Conservation (phyloP, 2,329 filamentous ascomycete species). For the Phialophora macrospora region DNA sequence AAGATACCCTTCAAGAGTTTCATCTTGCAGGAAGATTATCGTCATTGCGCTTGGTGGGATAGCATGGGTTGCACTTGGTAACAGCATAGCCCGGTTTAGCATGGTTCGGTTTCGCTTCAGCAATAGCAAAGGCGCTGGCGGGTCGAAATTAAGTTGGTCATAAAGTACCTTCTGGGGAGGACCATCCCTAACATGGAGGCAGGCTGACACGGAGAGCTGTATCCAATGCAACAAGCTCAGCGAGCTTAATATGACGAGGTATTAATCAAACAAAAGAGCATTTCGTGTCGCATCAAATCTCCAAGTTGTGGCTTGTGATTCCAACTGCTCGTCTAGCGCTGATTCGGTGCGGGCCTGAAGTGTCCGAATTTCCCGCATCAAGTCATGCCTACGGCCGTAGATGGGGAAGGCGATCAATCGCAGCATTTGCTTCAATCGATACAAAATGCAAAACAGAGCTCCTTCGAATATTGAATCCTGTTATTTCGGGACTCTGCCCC, state of each 20-base stretch:
- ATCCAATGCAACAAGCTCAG: background rate
- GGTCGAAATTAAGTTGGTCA: background rate
- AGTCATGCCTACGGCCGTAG: background rate
- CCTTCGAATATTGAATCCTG: background rate
- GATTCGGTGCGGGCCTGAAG: background rate
- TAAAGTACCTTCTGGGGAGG: background rate
- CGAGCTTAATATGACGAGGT: background rate
- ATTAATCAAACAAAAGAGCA: background rate
- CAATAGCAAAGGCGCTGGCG: background rate
- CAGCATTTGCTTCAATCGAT: background rate
- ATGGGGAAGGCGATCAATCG: background rate
- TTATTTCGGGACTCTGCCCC: background rate
- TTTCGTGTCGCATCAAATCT: background rate
- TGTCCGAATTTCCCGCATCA: background rate
- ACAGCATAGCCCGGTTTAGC: background rate
- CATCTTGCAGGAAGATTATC: background rate
- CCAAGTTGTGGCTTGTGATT: background rate
- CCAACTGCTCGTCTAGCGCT: background rate
- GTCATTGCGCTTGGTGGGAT: background rate
- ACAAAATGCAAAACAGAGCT: background rate
- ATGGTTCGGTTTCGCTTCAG: background rate
- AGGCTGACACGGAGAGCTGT: background rate
- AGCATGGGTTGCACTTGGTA: background rate
- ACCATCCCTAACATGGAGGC: background rate
- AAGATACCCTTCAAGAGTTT: background rate